Conservation (phyloP, 2,329 filamentous ascomycete genomes). For the Fusarium fracticaudum region DNA sequence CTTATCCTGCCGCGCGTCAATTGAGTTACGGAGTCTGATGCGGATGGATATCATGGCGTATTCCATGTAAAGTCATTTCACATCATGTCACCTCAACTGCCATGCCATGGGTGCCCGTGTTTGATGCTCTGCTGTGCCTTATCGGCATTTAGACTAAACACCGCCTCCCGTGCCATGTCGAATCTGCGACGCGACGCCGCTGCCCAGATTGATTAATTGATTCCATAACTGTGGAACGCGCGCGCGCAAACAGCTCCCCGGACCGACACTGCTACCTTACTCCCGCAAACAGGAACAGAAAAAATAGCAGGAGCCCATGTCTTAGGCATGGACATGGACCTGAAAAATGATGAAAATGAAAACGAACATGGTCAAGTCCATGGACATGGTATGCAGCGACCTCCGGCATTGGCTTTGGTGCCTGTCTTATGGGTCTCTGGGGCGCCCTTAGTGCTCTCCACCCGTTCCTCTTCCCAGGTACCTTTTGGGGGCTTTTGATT, state of each 20-base stretch:
- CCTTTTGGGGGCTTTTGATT: slow-evolving; percentile 12
- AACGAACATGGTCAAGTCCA: slow-evolving; percentile 18
- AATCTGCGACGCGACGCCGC: background rate
- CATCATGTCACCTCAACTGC: background rate
- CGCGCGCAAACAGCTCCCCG: background rate
- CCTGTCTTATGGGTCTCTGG: slow-evolving; percentile 29
- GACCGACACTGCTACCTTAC: background rate
- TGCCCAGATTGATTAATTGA: slow-evolving; percentile 1
- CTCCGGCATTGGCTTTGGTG: slow-evolving; percentile 39
- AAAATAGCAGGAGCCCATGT: background rate
- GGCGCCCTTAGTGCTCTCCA: slow-evolving; percentile 23
- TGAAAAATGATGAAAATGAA: slow-evolving; percentile 13
- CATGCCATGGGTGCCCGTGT: background rate
- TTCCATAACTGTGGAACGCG: slow-evolving; percentile 2
- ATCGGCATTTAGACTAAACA: background rate
- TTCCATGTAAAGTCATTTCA: slow-evolving; percentile 2
- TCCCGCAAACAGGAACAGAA: slow-evolving; percentile 5
- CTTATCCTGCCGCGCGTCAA: slow-evolving; percentile 31
- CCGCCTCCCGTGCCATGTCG: background rate
- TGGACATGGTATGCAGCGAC: slow-evolving; percentile 32
- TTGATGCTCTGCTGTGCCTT: background rate
- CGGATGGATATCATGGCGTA: slow-evolving; percentile 8
- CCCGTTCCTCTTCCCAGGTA: slow-evolving; percentile 29
- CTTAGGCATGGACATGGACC: slow-evolving; percentile 6
- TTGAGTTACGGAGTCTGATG: slow-evolving; percentile 16